phyloP scores from a whole-genome alignment of 2,329 filamentous ascomycete species.

The Botryotinia convoluta region DNA sequence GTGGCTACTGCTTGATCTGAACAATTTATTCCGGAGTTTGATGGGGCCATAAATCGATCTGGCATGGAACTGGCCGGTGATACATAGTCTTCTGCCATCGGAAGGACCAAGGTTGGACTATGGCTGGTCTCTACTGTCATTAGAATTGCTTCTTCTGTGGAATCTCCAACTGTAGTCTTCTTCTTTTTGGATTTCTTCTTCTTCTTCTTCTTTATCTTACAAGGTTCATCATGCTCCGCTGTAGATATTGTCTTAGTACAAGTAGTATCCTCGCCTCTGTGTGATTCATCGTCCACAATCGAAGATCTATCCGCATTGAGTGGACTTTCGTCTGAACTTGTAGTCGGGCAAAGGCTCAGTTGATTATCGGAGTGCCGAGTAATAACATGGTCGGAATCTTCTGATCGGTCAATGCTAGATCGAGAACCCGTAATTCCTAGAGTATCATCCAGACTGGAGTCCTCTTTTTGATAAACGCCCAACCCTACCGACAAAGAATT shows the following conservation, averaged over 20 bases:
- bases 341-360: neutral
- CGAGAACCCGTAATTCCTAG: fast-evolving
- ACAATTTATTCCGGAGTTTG: neutral
- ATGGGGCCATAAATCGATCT: too few relatives aligned
- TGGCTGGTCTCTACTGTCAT: too few relatives aligned
- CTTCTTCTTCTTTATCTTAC: neutral
- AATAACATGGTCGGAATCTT: too few relatives aligned
- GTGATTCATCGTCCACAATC: neutral
- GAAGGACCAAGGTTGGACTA: neutral
- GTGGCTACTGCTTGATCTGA: too few relatives aligned
- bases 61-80: neutral
- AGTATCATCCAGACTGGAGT: too few relatives aligned
- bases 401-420: neutral
- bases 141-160: neutral
- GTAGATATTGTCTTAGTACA: too few relatives aligned
- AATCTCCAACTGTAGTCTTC: neutral
- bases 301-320: neutral
- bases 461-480: neutral
- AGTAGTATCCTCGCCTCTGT: too few relatives aligned
- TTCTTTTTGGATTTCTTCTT: constrained; percentile 1
- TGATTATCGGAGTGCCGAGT: neutral
- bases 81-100: neutral
- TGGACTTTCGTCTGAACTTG: neutral
- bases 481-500: neutral
- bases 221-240: neutral